Evolutionary conservation across 495 filamentous ascomycete species (phyloP).

Genomic region (Aspergillus ellipticus): DNA sequence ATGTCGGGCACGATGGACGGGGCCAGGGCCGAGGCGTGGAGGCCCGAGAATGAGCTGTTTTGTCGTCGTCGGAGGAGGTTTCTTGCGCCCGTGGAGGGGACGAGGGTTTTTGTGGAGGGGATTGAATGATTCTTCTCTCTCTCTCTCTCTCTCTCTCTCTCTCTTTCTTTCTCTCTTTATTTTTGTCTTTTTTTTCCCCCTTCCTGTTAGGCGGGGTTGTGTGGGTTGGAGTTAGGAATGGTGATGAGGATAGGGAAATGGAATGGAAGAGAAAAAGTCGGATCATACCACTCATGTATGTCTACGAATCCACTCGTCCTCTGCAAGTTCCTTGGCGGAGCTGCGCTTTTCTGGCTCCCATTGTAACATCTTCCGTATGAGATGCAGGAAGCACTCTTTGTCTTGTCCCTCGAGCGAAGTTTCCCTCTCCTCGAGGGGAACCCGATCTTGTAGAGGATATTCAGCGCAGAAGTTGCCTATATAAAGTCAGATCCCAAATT

Average conservation of each 20-base stretch:
- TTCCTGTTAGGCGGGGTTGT: no score
- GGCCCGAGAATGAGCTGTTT: neutral
- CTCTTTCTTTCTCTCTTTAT: no score
- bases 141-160: no score
- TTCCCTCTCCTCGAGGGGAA: constrained; percentile 32
- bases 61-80: neutral
- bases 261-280: no score
- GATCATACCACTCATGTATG: neutral
- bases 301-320: constrained; percentile 27
- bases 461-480: constrained; percentile 15
- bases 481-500: no score
- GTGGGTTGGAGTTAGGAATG: no score
- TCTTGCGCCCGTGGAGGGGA: neutral
- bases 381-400: constrained; percentile 24
- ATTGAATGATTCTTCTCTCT: no score
- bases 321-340: constrained; percentile 20
- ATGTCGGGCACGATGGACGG: neutral
- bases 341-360: constrained; percentile 25
- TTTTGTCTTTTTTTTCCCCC: no score
- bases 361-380: constrained; percentile 37
- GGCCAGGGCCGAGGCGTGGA: neutral
- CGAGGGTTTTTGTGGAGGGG: neutral
- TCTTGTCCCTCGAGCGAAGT: constrained; percentile 16
- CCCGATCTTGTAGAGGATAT: constrained; percentile 10
- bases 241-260: no score